Evolutionary conservation across 441 rosid species (phyloP), one percentile per base, ranked within the genome.

Genomic region (Croton setiger): DNA sequence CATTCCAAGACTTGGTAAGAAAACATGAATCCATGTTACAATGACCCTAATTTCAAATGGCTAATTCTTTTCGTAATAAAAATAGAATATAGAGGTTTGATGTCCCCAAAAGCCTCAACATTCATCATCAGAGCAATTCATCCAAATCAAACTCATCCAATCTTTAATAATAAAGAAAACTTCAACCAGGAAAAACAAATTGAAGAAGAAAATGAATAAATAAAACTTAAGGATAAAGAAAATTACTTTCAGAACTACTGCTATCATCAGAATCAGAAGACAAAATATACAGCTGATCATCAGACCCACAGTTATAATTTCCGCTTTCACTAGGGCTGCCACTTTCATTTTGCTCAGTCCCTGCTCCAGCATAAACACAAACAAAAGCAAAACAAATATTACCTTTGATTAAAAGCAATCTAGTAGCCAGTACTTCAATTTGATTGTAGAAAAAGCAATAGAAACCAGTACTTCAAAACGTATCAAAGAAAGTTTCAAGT

Each of bases 191-290:
- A 31, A 14, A 52, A 21, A 17, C 23, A 70, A 33, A 3, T 5
- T 4, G 35, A n/a, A 18, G 72, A 44, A 5, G 13, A 7, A 71
- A 44, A 7, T 13, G 11, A 36, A 35, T 23, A 53, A 18, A 9
- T 20, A 60, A 36, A 23, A 66, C 60, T 12, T 8, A 20, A 35
- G 15, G 43, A 39, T 31, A 45, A 70, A 3, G 72, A 18, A 41
- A 35, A 74, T 47, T 77, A 87, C 89, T 79, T 70, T 70, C 75
- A 65, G 76, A 65, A 57, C 4, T 59, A 2, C 56, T 4, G 54
- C 10, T 23, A 14, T 71, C 7, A 39, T 82, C 87, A 70, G 88
- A 82, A 68, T 82, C 83, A 27, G 81, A 78, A 59, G 80, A 36
- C 6, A 60, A 63, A 27, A 61, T 57, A 65, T 66, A 76, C 12